Conservation (phyloP, 2,329 filamentous ascomycete genomes). For the Talaromyces sp. region DNA sequence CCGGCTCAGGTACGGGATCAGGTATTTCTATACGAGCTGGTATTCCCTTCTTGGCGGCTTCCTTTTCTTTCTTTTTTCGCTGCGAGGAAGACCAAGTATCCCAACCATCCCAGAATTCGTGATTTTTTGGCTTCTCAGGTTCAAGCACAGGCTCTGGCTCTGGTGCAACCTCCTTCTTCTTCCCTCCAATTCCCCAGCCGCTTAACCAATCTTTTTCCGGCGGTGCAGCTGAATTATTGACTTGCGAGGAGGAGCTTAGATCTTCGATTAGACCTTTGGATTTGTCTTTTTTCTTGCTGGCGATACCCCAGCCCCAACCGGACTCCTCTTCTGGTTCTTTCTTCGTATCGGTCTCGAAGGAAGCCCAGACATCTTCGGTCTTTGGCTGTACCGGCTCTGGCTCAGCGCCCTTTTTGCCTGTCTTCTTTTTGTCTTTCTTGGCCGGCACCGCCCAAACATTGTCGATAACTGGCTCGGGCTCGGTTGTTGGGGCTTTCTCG, state of each 20-base stretch:
- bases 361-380: constrained; percentile 23
- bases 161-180: constrained; percentile 29
- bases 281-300: constrained; percentile 35
- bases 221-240: constrained; percentile 29
- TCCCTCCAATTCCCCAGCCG: constrained; percentile 28
- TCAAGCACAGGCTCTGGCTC: constrained; percentile 29
- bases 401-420: constrained; percentile 26
- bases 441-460: constrained; percentile 30
- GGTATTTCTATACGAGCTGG: constrained; percentile 23
- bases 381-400: constrained; percentile 20
- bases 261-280: constrained; percentile 29
- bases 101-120: constrained; percentile 21
- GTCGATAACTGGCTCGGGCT: constrained; percentile 22
- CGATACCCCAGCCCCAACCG: constrained; percentile 32
- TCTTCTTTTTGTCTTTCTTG: constrained; percentile 45
- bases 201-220: constrained; percentile 37
- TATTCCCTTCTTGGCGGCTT: constrained; percentile 20
- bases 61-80: constrained; percentile 23
- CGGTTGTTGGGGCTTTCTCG: constrained; percentile 16
- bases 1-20: constrained; percentile 25
- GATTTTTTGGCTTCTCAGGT: constrained; percentile 19
- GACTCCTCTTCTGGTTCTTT: constrained; percentile 27
- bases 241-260: constrained; percentile 28
- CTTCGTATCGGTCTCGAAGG: constrained; percentile 20
- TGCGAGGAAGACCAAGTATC: constrained; percentile 23